Evolutionary conservation across 495 filamentous ascomycete genomes (phyloP).

Genomic region (Lasiosphaeris hirsuta): DNA sequence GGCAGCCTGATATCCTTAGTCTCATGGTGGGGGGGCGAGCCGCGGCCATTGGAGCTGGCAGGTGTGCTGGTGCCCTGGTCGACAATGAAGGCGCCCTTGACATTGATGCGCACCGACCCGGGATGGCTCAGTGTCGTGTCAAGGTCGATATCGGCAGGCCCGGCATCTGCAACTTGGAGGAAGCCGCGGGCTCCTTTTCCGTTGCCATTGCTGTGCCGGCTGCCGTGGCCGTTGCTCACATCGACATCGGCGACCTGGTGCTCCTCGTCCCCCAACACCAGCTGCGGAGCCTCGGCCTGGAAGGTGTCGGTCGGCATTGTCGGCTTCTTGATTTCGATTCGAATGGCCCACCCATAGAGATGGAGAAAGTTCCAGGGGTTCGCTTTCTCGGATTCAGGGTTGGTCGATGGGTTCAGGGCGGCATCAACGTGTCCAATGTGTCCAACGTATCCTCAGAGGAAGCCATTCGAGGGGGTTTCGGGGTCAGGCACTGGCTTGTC

Average conservation of each 20-base stretch:
- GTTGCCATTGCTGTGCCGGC: conserved; percentile 35
- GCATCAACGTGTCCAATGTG: conserved; percentile 7
- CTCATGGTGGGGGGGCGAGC: conserved; percentile 60
- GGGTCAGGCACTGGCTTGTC: conserved; percentile 14
- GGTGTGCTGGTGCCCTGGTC: conserved; percentile 62
- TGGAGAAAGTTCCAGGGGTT: neutral
- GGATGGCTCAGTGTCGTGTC: conserved; percentile 79
- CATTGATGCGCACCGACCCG: conserved; percentile 87
- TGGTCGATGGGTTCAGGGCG: conserved; percentile 22
- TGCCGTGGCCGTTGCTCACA: neutral
- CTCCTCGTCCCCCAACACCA: neutral
- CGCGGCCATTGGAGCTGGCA: conserved; percentile 52
- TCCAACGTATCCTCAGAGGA: conserved; percentile 12
- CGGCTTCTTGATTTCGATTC: neutral
- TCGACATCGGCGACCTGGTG: neutral
- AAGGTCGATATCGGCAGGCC: conserved; percentile 38
- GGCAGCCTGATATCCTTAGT: conserved; percentile 92
- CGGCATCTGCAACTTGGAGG: conserved; percentile 4
- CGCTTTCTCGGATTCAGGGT: neutral
- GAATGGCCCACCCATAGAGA: conserved; percentile 2
- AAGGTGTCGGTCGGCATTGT: conserved; percentile 30
- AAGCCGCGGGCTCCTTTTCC: conserved; percentile 15
- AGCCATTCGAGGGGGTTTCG: conserved; percentile 24
- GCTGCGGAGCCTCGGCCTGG: conserved; percentile 27
- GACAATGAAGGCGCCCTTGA: conserved; percentile 92